Base-by-base conservation (phyloP, 2,329 filamentous ascomycete species). In the Cordyceps tenuipes region DNA sequence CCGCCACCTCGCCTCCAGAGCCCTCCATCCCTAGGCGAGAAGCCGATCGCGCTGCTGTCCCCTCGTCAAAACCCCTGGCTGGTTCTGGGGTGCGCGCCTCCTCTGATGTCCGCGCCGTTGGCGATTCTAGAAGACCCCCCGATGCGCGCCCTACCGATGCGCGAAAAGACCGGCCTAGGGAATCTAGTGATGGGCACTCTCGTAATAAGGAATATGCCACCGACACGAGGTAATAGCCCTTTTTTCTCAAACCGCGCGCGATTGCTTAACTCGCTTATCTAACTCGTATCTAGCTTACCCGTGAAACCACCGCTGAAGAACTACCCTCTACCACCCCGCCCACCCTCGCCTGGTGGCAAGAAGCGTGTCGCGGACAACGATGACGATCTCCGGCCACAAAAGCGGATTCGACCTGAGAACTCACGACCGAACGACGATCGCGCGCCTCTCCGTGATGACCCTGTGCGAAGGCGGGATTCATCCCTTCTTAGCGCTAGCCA, bases 331-430 rank as follows among this genome's bases (percentile, higher is more conserved):
- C 71, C 74, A 50, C 66, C 74, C 56, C 62, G 74, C 66, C 68
- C 73, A 65, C 63, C 68, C n/a, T 79, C 73, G 44, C 77, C 74
- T 8, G 76, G 78, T 54, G 75, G 68, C 62, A 78, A 75, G 64
- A 82, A 82, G 69, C 78, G 79, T 46, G 62, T 67, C 12, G 68
- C 72, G 15, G 79, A 82, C 17, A 54, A 63, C 7, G 77, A 81
- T 21, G 78, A 79, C 29, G 72, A 75, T 36, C 61, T 66, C 26
- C 75, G 79, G 58, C 72, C 76, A 1, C 72, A 71, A 57, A 84
- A 83, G 68, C 76, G 80, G 60, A 68, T 70, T 26, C 78, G 72
- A 61, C 68, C 75, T 21, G 79, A 80, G 26, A 60, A 67, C 15
- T 62, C 65, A 59, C 71, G 69, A 46, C 62, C 65, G 23, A 55